Evolutionary conservation across 1,139 yeast genomes (phyloP).

Genomic region (Lodderomyces theae): DNA sequence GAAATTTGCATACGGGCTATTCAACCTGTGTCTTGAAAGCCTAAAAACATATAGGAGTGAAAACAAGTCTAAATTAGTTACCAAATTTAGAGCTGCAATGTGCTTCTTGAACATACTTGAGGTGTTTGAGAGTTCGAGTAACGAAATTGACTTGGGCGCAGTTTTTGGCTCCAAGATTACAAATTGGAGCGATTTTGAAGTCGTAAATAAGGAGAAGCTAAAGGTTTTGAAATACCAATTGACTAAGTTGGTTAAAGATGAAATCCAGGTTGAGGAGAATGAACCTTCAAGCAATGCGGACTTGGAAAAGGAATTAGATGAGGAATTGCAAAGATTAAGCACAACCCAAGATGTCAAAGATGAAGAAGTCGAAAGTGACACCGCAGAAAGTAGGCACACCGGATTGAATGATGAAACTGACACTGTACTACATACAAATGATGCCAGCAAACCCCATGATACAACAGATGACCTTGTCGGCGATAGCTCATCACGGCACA

Average conservation of each 20-base stretch:
- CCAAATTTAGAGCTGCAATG: constrained; percentile 38
- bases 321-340: constrained; percentile 22
- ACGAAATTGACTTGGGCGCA: constrained; percentile 29
- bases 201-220: constrained; percentile 32
- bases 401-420: constrained; percentile 14
- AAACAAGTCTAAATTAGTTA: constrained; percentile 24
- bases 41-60: constrained; percentile 23
- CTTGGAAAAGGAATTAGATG: constrained; percentile 26
- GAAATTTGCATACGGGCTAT: constrained; percentile 60
- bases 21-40: constrained; percentile 44
- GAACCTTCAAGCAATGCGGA: constrained; percentile 27
- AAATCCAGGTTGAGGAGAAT: constrained; percentile 26
- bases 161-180: constrained; percentile 29
- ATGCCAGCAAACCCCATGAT: too few relatives aligned
- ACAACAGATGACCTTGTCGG: too few relatives aligned
- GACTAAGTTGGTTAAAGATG: constrained; percentile 39
- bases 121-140: constrained; percentile 25
- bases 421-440: too few relatives aligned
- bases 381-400: not conserved
- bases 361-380: not conserved
- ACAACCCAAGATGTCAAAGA: constrained; percentile 6
- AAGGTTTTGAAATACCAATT: constrained; percentile 41
- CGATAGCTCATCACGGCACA: too few relatives aligned
- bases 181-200: constrained; percentile 25
- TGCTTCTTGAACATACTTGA: constrained; percentile 33